Conservation (phyloP, 2,329 filamentous ascomycete species). For the Helicocarpus griseus region DNA sequence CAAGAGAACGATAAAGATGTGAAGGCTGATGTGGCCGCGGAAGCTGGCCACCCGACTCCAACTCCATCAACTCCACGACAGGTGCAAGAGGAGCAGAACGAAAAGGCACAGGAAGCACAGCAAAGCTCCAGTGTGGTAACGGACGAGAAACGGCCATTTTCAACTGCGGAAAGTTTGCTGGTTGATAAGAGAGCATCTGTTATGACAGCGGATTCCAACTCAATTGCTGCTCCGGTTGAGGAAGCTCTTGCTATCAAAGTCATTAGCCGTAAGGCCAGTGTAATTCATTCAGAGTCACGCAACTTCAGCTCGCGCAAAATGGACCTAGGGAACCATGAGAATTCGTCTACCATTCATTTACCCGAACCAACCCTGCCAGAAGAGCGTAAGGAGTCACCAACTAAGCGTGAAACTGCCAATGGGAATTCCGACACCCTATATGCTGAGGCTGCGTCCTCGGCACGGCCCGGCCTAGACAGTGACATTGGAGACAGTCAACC, state of each 20-base stretch:
- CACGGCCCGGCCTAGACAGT: background rate
- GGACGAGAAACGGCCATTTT: background rate
- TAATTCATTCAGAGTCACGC: background rate
- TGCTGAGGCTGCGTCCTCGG: background rate
- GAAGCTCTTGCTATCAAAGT: slow-evolving; percentile 1
- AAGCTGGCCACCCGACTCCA: background rate
- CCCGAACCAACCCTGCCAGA: background rate
- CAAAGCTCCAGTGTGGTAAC: background rate
- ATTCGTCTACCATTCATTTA: background rate
- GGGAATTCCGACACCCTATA: background rate
- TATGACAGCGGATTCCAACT: background rate
- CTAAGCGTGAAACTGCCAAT: background rate
- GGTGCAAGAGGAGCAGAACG: background rate
- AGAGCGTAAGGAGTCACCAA: background rate
- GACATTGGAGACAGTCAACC: background rate
- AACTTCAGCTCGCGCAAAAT: background rate
- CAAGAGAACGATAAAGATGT: background rate
- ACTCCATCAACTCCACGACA: no score
- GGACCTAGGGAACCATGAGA: background rate
- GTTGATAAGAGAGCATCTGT: background rate
- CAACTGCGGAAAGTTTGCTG: background rate
- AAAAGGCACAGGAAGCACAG: no score
- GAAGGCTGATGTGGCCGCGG: background rate
- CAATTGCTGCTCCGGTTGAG: background rate
- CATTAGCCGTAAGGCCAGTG: background rate